Evolutionary conservation across 2,329 filamentous ascomycete genomes (phyloP).

Genomic region (Aspergillus alliaceus): DNA sequence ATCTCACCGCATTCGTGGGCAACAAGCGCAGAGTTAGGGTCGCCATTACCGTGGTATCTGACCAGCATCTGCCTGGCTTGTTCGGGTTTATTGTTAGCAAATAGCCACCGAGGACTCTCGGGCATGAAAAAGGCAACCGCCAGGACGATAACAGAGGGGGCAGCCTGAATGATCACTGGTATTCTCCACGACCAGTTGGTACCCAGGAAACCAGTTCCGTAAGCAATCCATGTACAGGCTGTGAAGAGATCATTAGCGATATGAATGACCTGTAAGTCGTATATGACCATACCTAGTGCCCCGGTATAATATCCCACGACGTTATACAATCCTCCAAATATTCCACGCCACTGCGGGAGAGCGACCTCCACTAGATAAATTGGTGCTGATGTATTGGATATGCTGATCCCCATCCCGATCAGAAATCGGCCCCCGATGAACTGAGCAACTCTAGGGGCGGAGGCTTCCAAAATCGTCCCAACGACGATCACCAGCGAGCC

Average conservation of each 20-base stretch:
- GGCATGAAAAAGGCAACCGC: slow-evolving; percentile 56
- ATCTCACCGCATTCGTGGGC: slow-evolving; percentile 27
- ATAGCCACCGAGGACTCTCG: slow-evolving; percentile 64
- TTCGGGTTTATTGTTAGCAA: slow-evolving; percentile 58
- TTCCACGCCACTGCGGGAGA: slow-evolving; percentile 28
- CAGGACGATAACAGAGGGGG: slow-evolving; percentile 50
- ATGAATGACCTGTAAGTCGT: background rate
- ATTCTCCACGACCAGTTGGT: slow-evolving; percentile 54
- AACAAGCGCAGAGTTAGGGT: slow-evolving; percentile 25
- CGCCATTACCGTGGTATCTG: slow-evolving; percentile 58
- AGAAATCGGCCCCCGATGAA: slow-evolving; percentile 31
- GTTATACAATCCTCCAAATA: slow-evolving; percentile 32
- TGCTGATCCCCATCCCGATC: slow-evolving; percentile 39
- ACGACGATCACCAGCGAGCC: slow-evolving; percentile 33
- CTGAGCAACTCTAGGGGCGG: slow-evolving; percentile 20
- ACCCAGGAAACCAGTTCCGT: slow-evolving; percentile 23
- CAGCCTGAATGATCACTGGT: slow-evolving; percentile 57
- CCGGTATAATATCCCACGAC: slow-evolving; percentile 18
- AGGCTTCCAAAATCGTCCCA: slow-evolving; percentile 24
- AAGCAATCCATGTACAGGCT: slow-evolving; percentile 20
- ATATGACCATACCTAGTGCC: slow-evolving; percentile 3
- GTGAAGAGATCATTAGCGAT: background rate
- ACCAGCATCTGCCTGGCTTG: slow-evolving; percentile 59
- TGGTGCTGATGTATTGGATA: slow-evolving; percentile 32
- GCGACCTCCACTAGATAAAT: slow-evolving; percentile 31